Conservation (phyloP, 2,329 filamentous ascomycete species). For the Colletotrichum tabaci region DNA sequence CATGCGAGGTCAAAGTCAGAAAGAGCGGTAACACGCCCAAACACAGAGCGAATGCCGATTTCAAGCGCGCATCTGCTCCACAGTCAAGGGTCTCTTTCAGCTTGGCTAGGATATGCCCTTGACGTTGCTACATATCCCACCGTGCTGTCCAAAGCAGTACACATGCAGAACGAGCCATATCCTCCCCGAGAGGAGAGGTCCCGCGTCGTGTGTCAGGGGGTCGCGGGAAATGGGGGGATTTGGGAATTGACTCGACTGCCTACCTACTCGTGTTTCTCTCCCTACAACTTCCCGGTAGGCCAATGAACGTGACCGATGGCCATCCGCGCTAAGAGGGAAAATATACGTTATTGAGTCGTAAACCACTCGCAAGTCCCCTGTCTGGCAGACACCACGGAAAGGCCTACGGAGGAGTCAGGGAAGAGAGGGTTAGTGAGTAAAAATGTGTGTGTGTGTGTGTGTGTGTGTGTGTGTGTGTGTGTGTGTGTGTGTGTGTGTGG, state of each 20-base stretch:
- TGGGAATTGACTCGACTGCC: background rate
- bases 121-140: conserved; percentile 4
- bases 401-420: no score
- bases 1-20: conserved; percentile 16
- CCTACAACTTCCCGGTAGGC: background rate
- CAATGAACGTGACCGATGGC: background rate
- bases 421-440: background rate
- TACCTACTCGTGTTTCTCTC: background rate
- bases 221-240: background rate
- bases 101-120: conserved; percentile 26
- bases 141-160: background rate
- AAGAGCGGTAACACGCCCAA: conserved; percentile 8
- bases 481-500: no score
- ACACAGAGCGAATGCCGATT: conserved; percentile 3
- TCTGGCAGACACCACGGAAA: background rate
- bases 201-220: background rate
- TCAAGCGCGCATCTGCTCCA: conserved; percentile 22
- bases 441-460: no score
- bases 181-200: background rate
- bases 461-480: no score
- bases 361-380: background rate
- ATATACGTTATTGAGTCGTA: background rate
- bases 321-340: background rate
- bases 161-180: conserved; percentile 18
- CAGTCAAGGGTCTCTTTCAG: conserved; percentile 21